Base-by-base conservation (phyloP, 1,284 basidiomycete genomes). In the Papiliotrema laurentii region DNA sequence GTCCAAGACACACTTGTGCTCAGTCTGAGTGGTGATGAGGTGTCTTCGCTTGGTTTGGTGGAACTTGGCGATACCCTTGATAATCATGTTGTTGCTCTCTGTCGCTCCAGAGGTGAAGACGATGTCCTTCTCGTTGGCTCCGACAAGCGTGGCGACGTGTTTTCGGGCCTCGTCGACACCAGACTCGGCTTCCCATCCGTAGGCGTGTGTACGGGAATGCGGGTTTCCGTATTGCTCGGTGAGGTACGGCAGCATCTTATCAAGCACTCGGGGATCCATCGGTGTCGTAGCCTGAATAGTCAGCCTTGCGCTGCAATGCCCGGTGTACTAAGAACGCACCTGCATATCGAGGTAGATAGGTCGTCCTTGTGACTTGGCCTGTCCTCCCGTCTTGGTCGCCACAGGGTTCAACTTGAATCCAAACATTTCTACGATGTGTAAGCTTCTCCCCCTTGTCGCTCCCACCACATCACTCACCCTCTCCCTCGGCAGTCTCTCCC, bases 1-100 rank as follows among this genome's bases (percentile, higher is more conserved):
- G 74, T 99, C 96, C 41, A 98, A 81, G 0, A 99, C 96, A 70
- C 96, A 98, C 80, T 98, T 98, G 78, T 99, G 96, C 74, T 99
- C 89, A 6, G 90, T 94, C 66, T 93, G 90, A 0, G 86, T 87
- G 1, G 90, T 94, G 59, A 94, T 92, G 44, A 96, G 81, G 68
- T 96, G 92, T 63, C 77, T 83, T 73, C 90, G 90, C 75, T 88
- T 89, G 51, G 88, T 85, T 69, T 87, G 88, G 73, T 93, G 83
- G 72, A 98, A 99, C 28, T 86, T 86, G 28, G 93, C 96, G 44
- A 97, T 86, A 47, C 96, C 96, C 75, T 98, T 98, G 75, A 99
- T 87, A 38, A 87, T 79, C 90, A 97, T 93, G 69, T 99, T 99
- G 73, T 99, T 99, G 39, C 86, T 86, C 76, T 99, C 96, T 5